Conservation (phyloP, 1,284 basidiomycete genomes). For the Porogramme epimiltina region DNA sequence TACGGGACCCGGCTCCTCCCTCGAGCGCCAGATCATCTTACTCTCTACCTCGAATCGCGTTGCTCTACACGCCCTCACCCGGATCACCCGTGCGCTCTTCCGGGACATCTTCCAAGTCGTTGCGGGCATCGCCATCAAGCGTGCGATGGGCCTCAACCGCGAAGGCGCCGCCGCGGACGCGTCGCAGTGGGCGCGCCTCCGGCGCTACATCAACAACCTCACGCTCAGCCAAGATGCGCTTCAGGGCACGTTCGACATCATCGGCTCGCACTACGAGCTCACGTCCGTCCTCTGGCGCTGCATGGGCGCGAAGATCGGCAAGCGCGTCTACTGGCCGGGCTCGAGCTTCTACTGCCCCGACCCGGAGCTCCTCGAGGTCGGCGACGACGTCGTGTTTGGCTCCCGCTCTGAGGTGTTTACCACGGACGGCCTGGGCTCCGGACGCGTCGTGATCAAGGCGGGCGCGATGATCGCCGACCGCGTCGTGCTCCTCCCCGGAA, state of each 20-base stretch:
- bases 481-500: constrained; percentile 44
- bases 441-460: constrained; percentile 38
- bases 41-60: constrained; percentile 42
- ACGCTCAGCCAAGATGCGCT: constrained; percentile 39
- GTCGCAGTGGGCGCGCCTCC: constrained; percentile 36
- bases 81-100: constrained; percentile 39
- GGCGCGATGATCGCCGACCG: constrained; percentile 53
- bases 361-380: constrained; percentile 48
- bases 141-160: constrained; percentile 41
- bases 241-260: constrained; percentile 40
- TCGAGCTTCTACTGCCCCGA: constrained; percentile 49
- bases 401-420: constrained; percentile 47
- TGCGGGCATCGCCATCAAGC: constrained; percentile 43
- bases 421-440: constrained; percentile 43
- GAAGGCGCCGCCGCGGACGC: constrained; percentile 28
- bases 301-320: constrained; percentile 49
- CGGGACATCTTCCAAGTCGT: constrained; percentile 42
- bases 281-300: constrained; percentile 40
- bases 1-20: constrained; percentile 29
- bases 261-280: constrained; percentile 46
- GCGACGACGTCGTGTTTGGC: constrained; percentile 50
- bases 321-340: constrained; percentile 50
- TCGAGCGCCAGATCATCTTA: constrained; percentile 45
- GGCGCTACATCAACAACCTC: constrained; percentile 40
- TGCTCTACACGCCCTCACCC: constrained; percentile 39